Evolutionary conservation across 1,139 yeast species (phyloP).

Genomic region (Kluyveromyces marxianus): DNA sequence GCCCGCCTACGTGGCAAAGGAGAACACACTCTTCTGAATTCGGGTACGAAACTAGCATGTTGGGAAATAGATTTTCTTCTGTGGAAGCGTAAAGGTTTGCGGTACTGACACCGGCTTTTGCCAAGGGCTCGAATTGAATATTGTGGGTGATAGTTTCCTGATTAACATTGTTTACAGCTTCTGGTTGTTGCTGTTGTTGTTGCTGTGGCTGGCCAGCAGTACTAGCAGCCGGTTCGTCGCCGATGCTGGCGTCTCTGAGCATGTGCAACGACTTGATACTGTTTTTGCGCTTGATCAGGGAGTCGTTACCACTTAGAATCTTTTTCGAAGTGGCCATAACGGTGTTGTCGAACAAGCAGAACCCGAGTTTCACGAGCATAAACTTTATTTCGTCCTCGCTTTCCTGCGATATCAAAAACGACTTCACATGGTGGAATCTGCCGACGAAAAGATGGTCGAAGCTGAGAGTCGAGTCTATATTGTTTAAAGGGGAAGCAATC

Average conservation of each 20-base stretch:
- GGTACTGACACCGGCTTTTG: background rate
- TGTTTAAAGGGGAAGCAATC: background rate
- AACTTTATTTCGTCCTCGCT: slow-evolving; percentile 39
- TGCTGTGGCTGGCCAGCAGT: background rate
- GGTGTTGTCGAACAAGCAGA: slow-evolving; percentile 24
- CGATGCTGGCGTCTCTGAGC: slow-evolving; percentile 6
- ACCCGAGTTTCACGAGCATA: slow-evolving; percentile 27
- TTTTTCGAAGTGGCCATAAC: slow-evolving; percentile 21
- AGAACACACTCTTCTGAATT: slow-evolving; percentile 13
- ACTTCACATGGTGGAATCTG: slow-evolving; percentile 29
- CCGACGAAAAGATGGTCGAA: slow-evolving; percentile 34
- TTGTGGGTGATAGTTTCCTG: background rate
- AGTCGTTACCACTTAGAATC: slow-evolving; percentile 12
- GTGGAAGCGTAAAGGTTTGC: background rate
- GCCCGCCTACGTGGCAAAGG: slow-evolving; percentile 30
- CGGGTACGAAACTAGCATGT: slow-evolving; percentile 12
- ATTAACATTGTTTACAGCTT: background rate
- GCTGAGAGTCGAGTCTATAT: slow-evolving; percentile 18
- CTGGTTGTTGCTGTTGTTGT: too few species aligned
- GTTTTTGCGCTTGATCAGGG: slow-evolving; percentile 1
- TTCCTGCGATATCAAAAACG: slow-evolving; percentile 39
- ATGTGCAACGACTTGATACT: slow-evolving; percentile 16
- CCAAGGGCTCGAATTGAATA: background rate
- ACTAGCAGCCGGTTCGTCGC: background rate
- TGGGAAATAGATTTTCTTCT: slow-evolving; percentile 19